A percentile compares a stretch with the other conserved stretches of the same genome.
These are phyloP conservation scores for Hypoxylon rubiginosum DNA, from an alignment of 2,329 filamentous ascomycete species.

Conservation along the genomic window DNA sequence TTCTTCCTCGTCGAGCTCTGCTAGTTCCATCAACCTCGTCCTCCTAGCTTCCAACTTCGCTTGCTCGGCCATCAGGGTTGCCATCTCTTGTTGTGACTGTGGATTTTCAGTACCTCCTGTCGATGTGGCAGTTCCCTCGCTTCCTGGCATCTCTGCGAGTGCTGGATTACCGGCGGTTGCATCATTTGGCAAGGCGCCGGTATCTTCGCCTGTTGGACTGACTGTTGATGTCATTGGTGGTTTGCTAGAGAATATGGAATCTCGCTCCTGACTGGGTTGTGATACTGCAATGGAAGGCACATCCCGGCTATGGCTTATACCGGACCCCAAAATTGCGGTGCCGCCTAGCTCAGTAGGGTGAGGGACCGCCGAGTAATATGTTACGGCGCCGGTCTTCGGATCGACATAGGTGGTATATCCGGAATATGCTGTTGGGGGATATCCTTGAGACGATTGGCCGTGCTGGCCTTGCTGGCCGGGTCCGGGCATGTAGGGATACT, in stretches of 20 bases:
- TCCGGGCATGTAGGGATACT: slow-evolving; percentile 22
- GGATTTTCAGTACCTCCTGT: slow-evolving; percentile 4
- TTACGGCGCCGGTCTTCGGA: slow-evolving; percentile 22
- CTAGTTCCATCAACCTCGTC: slow-evolving; percentile 26
- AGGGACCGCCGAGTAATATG: slow-evolving; percentile 23
- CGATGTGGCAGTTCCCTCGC: slow-evolving; percentile 1
- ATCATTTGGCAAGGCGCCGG: no score
- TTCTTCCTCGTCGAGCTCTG: slow-evolving; percentile 35
- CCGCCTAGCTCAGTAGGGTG: slow-evolving; percentile 21
- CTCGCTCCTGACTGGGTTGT: slow-evolving; percentile 1
- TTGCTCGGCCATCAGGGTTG: slow-evolving; percentile 17
- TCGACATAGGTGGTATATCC: slow-evolving; percentile 29
- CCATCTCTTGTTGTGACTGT: slow-evolving; percentile 24
- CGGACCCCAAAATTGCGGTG: slow-evolving; percentile 9
- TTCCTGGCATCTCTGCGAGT: slow-evolving; percentile 7
- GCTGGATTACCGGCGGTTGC: neutral
- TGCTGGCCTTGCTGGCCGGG: slow-evolving; percentile 16
- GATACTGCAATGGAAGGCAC: slow-evolving; percentile 5
- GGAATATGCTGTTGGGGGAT: slow-evolving; percentile 15
- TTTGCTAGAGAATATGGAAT: slow-evolving; percentile 4
- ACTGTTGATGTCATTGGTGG: slow-evolving; percentile 3
- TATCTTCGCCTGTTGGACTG: neutral
- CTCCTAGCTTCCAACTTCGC: slow-evolving; percentile 28
- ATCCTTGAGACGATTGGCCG: slow-evolving; percentile 14
- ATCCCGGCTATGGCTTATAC: slow-evolving; percentile 5